Evolutionary conservation across 2,329 filamentous ascomycete genomes (phyloP).

Genomic region (Nigrospora osmanthi): DNA sequence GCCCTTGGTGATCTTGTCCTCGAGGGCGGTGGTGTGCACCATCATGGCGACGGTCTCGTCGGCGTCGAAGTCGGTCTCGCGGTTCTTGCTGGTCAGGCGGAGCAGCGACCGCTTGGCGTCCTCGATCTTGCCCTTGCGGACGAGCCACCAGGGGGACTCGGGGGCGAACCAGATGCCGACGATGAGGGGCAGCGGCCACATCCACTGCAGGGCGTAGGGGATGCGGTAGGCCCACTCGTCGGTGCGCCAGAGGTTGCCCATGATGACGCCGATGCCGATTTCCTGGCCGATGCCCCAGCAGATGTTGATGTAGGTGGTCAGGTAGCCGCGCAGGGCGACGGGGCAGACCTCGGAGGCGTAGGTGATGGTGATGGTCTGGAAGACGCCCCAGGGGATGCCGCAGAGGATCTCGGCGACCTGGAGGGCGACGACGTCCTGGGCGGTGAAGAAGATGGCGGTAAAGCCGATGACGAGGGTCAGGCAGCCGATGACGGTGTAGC

Average conservation of each 20-base stretch:
- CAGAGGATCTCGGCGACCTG: conserved; percentile 56
- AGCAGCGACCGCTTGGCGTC: conserved; percentile 60
- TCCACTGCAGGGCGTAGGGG: conserved; percentile 69
- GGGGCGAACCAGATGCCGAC: conserved; percentile 61
- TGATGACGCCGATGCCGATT: conserved; percentile 67
- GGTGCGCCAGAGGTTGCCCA: conserved; percentile 54
- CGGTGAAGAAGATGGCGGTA: conserved; percentile 59
- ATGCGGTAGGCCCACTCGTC: conserved; percentile 62
- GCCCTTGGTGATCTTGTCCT: conserved; percentile 66
- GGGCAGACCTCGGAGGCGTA: conserved; percentile 70
- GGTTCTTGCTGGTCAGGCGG: conserved; percentile 52
- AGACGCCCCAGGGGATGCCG: conserved; percentile 55
- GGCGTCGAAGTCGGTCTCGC: conserved; percentile 66
- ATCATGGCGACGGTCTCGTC: conserved; percentile 89
- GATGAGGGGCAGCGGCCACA: conserved; percentile 64
- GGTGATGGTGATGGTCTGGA: conserved; percentile 51
- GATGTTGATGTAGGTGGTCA: conserved; percentile 69
- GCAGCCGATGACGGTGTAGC: conserved; percentile 54
- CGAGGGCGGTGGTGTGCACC: conserved; percentile 78
- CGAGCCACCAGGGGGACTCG: conserved; percentile 70
- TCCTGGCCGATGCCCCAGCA: conserved; percentile 73
- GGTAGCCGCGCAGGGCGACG: conserved; percentile 58
- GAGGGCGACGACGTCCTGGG: conserved; percentile 48
- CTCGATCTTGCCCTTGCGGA: conserved; percentile 54
- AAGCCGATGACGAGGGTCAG: conserved; percentile 47